phyloP scores from a whole-genome alignment of 495 filamentous ascomycete species.

The Aspergillus haitiensis region DNA sequence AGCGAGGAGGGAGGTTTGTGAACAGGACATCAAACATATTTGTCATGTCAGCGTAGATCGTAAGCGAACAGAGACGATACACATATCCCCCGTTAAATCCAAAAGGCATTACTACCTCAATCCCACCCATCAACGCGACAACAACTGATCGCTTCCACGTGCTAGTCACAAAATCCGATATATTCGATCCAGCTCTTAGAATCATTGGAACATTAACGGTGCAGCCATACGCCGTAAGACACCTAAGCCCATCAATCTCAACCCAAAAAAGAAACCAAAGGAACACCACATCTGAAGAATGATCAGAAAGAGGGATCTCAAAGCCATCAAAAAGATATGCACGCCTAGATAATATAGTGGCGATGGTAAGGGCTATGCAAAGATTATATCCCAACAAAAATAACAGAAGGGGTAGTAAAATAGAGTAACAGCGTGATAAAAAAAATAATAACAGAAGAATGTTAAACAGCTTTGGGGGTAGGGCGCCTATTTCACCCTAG shows the following conservation, averaged over 20 bases:
- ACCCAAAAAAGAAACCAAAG: constrained; percentile 21
- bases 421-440: neutral
- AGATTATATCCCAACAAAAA: constrained; percentile 18
- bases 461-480: constrained; percentile 10
- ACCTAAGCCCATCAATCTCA: constrained; percentile 19
- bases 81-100: constrained; percentile 5
- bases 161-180: constrained; percentile 19
- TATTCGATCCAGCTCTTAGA: constrained; percentile 19
- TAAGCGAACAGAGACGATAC: constrained; percentile 27
- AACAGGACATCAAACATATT: constrained; percentile 23
- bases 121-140: neutral
- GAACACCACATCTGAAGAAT: constrained; percentile 5
- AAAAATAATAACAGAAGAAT: constrained; percentile 16
- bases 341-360: constrained; percentile 12
- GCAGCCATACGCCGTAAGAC: constrained; percentile 24
- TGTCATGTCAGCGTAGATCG: constrained; percentile 30
- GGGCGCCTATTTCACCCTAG: constrained; percentile 30
- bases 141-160: neutral
- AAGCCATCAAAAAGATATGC: constrained; percentile 8
- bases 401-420: constrained; percentile 4
- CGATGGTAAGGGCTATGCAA: constrained; percentile 22
- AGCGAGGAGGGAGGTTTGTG: neutral
- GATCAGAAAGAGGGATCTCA: constrained; percentile 8
- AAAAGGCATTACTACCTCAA: constrained; percentile 7
- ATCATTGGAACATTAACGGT: constrained; percentile 21